Conservation (phyloP, 202 grass and related monocot genomes). For the Bolboschoenoplectus hybrid region DNA sequence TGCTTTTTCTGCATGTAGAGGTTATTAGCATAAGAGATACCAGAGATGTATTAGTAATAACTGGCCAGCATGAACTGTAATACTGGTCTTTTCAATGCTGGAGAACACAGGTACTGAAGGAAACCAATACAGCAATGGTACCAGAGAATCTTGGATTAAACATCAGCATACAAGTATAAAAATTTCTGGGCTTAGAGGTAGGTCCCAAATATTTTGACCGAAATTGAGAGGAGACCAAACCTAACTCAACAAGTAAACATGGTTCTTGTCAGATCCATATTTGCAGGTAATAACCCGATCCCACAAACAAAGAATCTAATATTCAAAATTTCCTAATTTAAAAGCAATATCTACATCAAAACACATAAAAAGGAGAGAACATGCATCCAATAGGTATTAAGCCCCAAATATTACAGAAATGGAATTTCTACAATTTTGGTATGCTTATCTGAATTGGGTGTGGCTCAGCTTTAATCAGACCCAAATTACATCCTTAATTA, state of each 20-base stretch:
- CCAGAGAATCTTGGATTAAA: neutral
- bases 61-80: neutral
- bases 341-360: neutral
- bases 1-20: constrained; percentile 48
- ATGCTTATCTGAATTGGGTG: neutral
- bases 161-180: neutral
- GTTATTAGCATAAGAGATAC: neutral
- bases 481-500: neutral
- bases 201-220: neutral
- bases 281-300: neutral
- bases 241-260: neutral
- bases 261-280: neutral
- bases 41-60: neutral
- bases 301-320: neutral
- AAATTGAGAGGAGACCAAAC: neutral
- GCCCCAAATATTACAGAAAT: neutral
- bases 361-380: neutral
- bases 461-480: neutral
- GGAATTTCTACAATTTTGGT: neutral
- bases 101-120: neutral
- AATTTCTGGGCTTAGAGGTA: neutral
- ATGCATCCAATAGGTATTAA: neutral
- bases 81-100: too few relatives aligned
- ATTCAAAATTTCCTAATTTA: neutral
- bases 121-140: neutral